These are phyloP conservation scores for Lactifluus pinguis DNA, from an alignment of 768 basidiomycete species.

Conservation along the genomic window DNA sequence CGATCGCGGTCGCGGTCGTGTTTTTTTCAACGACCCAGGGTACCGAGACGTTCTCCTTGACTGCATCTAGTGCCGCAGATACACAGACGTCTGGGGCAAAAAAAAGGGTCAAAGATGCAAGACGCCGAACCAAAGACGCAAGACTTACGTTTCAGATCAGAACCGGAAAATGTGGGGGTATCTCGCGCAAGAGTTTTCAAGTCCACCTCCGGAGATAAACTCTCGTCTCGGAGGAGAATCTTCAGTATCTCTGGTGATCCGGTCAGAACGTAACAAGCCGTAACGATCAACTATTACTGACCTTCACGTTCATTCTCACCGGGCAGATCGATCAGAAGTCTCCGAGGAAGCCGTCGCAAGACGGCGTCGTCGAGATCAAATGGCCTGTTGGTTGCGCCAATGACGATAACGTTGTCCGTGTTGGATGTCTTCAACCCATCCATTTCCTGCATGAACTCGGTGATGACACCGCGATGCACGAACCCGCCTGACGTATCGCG, in stretches of 20 bases:
- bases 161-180: slow-evolving; percentile 86
- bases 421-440: slow-evolving; percentile 78
- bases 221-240: slow-evolving; percentile 80
- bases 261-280: not conserved
- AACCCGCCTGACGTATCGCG: slow-evolving; percentile 70
- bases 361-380: slow-evolving; percentile 91
- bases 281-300: slow-evolving; percentile 26
- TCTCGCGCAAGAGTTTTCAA: slow-evolving; percentile 50
- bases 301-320: slow-evolving; percentile 80
- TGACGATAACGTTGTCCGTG: slow-evolving; percentile 79
- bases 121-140: not conserved
- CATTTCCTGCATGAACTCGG: slow-evolving; percentile 96
- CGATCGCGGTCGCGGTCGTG: not conserved
- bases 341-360: slow-evolving; percentile 75
- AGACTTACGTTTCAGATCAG: slow-evolving; percentile 83
- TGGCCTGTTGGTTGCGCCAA: slow-evolving; percentile 90
- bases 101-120: not conserved
- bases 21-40: slow-evolving; percentile 50
- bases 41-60: slow-evolving; percentile 74
- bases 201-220: slow-evolving; percentile 54
- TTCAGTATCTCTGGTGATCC: slow-evolving; percentile 63
- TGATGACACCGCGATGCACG: slow-evolving; percentile 82
- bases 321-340: slow-evolving; percentile 83
- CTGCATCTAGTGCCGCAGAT: slow-evolving; percentile 81
- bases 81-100: slow-evolving; percentile 71